Conservation (phyloP, 148 eudicot species). For the Nepenthes mirabilis region DNA sequence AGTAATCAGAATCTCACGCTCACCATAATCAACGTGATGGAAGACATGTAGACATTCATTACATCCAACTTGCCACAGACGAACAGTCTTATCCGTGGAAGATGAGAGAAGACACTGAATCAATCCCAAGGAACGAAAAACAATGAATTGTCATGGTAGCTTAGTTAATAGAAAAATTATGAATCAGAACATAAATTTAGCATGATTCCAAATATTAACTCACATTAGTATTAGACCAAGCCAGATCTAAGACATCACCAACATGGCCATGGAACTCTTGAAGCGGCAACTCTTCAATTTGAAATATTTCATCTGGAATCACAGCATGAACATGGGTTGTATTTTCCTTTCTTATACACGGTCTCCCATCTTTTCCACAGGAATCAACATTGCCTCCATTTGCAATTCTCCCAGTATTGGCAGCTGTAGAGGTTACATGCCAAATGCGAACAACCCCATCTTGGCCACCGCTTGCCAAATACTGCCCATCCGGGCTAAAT, state of each 20-base stretch:
- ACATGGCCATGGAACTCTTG: slow-evolving; percentile 57
- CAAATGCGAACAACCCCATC: slow-evolving; percentile 78
- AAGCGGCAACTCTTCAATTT: slow-evolving; percentile 47
- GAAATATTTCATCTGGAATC: slow-evolving; percentile 49
- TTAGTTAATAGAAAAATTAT: too few species aligned
- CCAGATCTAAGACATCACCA: slow-evolving; percentile 59
- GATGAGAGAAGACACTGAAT: slow-evolving; percentile 67
- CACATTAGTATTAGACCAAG: slow-evolving; percentile 75
- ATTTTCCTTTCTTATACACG: slow-evolving; percentile 12
- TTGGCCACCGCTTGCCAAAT: slow-evolving; percentile 72
- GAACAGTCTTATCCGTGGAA: slow-evolving; percentile 71
- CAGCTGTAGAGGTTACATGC: slow-evolving; percentile 26
- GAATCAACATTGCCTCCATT: slow-evolving; percentile 2
- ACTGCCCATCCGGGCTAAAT: slow-evolving; percentile 79
- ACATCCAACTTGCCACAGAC: slow-evolving; percentile 62
- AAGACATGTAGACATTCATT: slow-evolving; percentile 51
- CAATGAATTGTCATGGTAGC: too few species aligned
- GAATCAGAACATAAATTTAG: background rate
- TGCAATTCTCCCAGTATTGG: slow-evolving; percentile 4
- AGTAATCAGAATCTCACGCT: slow-evolving; percentile 2
- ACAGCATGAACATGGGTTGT: slow-evolving; percentile 22
- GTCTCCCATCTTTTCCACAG: slow-evolving; percentile 6
- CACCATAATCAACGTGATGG: slow-evolving; percentile 63
- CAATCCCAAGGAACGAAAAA: too few species aligned
- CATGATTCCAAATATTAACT: slow-evolving; percentile 11